Conservation (phyloP, 1,284 basidiomycete species). For the Xanthoconium separans region DNA sequence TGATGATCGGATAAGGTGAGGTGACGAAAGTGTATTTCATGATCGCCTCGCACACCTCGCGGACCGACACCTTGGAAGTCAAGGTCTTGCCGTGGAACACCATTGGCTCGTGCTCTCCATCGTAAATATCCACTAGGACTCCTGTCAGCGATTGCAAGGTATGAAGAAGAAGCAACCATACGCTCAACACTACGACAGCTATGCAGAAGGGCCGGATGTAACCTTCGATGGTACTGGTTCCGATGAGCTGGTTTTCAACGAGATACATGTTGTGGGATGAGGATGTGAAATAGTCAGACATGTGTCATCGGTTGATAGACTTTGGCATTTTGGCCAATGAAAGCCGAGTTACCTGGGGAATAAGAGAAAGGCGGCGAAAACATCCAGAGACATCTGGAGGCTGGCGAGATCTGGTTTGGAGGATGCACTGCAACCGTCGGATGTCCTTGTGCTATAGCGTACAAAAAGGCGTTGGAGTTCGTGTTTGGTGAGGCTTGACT, state of each 20-base stretch:
- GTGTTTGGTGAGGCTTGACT: conserved; percentile 47
- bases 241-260: conserved; percentile 91
- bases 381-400: conserved; percentile 51
- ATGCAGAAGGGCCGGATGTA: conserved; percentile 92
- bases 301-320: conserved; percentile 71
- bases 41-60: conserved; percentile 87
- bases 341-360: conserved; percentile 65
- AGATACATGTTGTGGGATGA: conserved; percentile 98
- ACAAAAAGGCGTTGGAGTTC: conserved; percentile 57
- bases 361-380: conserved; percentile 75
- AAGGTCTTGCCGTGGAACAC: conserved; percentile 93
- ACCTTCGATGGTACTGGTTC: conserved; percentile 92
- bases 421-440: conserved; percentile 2
- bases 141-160: conserved; percentile 1
- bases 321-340: conserved; percentile 43
- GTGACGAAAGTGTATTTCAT: conserved; percentile 91
- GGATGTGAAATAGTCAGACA: conserved; percentile 86
- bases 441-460: conserved; percentile 44
- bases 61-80: conserved; percentile 82
- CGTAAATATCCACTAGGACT: conserved; percentile 87
- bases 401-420: conserved; percentile 16
- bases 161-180: conserved; percentile 40
- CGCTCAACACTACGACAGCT: conserved; percentile 92
- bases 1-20: conserved; percentile 92
- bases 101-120: conserved; percentile 81